Base-by-base conservation (phyloP, 2,329 filamentous ascomycete species). In the Domatiomyces globalis region DNA sequence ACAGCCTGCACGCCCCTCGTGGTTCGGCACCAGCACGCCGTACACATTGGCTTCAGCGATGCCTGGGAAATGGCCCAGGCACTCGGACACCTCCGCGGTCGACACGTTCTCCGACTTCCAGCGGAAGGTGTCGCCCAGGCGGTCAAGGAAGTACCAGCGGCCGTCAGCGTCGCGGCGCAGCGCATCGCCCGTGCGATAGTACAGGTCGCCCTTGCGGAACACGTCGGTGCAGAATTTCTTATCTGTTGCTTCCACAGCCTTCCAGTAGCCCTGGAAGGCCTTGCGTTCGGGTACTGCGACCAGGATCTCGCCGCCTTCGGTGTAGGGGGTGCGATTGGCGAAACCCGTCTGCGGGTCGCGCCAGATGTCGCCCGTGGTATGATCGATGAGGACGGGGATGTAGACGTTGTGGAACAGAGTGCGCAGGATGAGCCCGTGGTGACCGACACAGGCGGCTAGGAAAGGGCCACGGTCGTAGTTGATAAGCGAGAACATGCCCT, bases 31-130 rank as follows among this genome's bases (percentile, higher is more conserved):
- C 43, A 79, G 67, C 2, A 94, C 85, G 39, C 87, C 87, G 62
- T 94, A 94, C 25, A 94, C 87, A 60, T 94, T 94, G 29, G 85
- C 84, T 69, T 94, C 87, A 29, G 76, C 71, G 12, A 94, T 73
- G 1, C 72, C 71, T 0, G 80, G 71, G 62, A 88, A 83, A 0
- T 72, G 68, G 12, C 85, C 83, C 0, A 95, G 67, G 0, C 79
- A 79, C 62, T 88, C 79, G n/a, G 83, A 78, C 17, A 94, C 88
- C 66, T 95, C 87, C 48, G 77, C 80, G 0, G 85, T 89, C 2
- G 84, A 87, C 1, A 90, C 84, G 60, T 90, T 90, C 66, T 90
- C 85, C 48, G 81, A 82, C 70, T 92, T 75, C 75, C 75, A 77
- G 8, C 74, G 65, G 62, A 73, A 77, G 0, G 74, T 77, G 55